These are phyloP conservation scores for Adansonia rubrostipa DNA, from an alignment of 441 rosid genomes.

Conservation along the genomic window DNA sequence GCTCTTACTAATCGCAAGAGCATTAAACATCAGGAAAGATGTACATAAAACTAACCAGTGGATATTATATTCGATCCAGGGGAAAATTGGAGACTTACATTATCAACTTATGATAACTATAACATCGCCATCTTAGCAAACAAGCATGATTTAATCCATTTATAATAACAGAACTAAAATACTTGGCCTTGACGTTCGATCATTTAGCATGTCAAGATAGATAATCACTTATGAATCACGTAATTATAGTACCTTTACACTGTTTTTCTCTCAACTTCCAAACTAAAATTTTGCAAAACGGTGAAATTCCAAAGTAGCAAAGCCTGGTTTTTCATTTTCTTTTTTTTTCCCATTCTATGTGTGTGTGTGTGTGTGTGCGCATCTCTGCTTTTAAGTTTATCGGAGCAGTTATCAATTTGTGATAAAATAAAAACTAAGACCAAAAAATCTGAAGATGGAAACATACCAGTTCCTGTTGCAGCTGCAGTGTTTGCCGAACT, in stretches of 20 bases:
- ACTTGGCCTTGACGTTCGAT: neutral
- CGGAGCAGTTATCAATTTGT: neutral
- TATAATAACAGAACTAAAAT: neutral
- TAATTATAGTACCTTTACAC: neutral
- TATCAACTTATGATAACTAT: neutral
- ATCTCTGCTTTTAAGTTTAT: neutral
- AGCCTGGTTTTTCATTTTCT: neutral
- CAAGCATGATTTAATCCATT: neutral
- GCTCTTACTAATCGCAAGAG: neutral
- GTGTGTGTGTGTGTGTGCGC: neutral
- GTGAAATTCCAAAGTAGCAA: neutral
- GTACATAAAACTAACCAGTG: neutral
- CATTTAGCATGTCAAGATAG: neutral
- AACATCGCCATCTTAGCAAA: neutral
- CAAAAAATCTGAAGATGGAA: neutral
- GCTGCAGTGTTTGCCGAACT: constrained; percentile 65
- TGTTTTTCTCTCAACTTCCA: neutral
- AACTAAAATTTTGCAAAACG: neutral
- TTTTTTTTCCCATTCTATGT: neutral
- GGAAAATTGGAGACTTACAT: neutral
- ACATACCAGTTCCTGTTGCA: constrained; percentile 84
- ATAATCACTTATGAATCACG: neutral
- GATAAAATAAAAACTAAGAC: neutral
- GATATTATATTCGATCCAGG: neutral
- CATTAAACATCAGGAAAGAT: neutral